Evolutionary conservation across 495 filamentous ascomycete species (phyloP), one percentile per base, ranked within the genome.

Genomic region (Penicillium pancosmium): DNA sequence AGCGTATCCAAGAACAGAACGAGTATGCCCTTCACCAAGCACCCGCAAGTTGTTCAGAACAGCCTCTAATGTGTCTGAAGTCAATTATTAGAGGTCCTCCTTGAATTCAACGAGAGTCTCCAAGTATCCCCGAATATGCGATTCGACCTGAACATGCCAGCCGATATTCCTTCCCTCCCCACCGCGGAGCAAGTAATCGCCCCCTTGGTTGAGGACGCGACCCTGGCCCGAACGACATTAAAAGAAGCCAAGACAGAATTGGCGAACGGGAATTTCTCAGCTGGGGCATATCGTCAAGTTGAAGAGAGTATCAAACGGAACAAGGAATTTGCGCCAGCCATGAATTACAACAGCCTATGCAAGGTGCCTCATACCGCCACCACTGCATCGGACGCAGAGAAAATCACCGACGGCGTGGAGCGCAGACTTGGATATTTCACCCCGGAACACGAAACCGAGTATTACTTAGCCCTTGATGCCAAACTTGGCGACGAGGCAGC

Each of bases 1-100:
- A 87, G 61, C 81, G 92, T 55, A 84, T 98, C 34, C 86, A 89
- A 61, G 85, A 94, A 68, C 86, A 97, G 73, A 96, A 95, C 66
- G 92, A 96, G 88, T 90, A 78, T 54, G 76, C 44, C 41, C 12
- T 44, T 56, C 19, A 25, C 19, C 31, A 12, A 16, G 35, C 25
- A 33, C 25, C 12, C 15, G 27, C 15, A 25, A 11, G 13, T 19
- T 43, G 38, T 35, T 27, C 50, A 41, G 43, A 38, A 7, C 18
- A 49, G 43, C 49, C 38, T 34, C 67, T 74, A 62, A 75, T 31
- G 38, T 5, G 27, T 41, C 15, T 41, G 33, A 58, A 91, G 88
- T 56, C 88, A 89, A 61, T 75, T 95, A 13, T 83, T 97, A 23
- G 94, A 97, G 63, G 76, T 97, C 31, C 83, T 94, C 25, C 80